Conservation (phyloP, 768 basidiomycete species). For the Amanita brunnescens region DNA sequence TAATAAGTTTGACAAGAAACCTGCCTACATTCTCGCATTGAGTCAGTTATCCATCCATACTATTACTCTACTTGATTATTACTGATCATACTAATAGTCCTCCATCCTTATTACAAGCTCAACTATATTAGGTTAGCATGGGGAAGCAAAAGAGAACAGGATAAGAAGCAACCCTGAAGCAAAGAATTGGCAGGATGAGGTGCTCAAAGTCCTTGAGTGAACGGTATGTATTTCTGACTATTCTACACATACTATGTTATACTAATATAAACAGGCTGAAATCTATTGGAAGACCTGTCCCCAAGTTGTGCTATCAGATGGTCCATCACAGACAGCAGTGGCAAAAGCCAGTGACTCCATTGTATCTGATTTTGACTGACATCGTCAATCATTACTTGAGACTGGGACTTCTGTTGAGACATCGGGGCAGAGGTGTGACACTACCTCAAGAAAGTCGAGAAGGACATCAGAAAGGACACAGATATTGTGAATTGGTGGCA, state of each 20-base stretch:
- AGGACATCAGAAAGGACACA: not conserved
- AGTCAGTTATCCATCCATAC: slow-evolving; percentile 16
- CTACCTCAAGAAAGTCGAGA: not conserved
- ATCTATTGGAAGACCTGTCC: not conserved
- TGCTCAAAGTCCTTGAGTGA: not conserved
- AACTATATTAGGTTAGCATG: not conserved
- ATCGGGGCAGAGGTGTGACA: not conserved
- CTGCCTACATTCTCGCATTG: slow-evolving; percentile 13
- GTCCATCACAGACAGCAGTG: no score
- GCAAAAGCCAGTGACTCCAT: not conserved
- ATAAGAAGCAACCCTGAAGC: not conserved
- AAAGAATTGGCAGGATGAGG: not conserved
- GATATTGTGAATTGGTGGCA: not conserved
- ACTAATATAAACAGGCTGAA: not conserved
- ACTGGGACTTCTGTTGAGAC: not conserved
- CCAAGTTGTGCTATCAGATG: not conserved
- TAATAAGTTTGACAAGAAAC: slow-evolving; percentile 14
- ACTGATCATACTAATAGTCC: slow-evolving; percentile 9
- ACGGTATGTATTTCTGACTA: not conserved
- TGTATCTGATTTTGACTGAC: not conserved
- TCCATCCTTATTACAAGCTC: slow-evolving; percentile 23
- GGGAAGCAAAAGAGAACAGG: not conserved
- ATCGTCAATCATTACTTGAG: not conserved
- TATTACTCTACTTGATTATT: not conserved
- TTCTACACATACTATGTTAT: not conserved